Evolutionary conservation across 148 eudicot species (phyloP).

Genomic region (Persicaria tinctoria): DNA sequence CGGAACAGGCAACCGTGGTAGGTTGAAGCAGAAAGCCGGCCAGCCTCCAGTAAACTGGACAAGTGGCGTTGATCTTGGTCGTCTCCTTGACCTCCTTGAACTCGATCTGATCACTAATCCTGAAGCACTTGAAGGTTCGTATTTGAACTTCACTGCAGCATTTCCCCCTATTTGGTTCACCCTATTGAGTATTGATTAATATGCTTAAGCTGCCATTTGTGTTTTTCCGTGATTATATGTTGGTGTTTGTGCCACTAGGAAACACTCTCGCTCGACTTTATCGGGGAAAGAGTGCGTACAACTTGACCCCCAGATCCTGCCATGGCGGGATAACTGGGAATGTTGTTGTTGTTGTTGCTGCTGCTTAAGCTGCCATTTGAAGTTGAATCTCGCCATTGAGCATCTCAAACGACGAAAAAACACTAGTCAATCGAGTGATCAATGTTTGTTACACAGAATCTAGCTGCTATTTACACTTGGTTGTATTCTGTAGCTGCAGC

Average conservation of each 20-base stretch:
- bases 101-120: conserved; percentile 54
- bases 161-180: background rate
- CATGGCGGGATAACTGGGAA: too few relatives aligned
- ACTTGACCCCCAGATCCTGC: too few relatives aligned
- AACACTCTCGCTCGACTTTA: too few relatives aligned
- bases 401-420: too few relatives aligned
- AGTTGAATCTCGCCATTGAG: too few relatives aligned
- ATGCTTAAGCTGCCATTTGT: too few relatives aligned
- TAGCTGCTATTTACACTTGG: background rate
- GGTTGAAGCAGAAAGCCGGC: conserved; percentile 46
- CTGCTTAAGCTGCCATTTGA: too few relatives aligned
- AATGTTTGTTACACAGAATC: background rate
- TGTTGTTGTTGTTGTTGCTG: too few relatives aligned
- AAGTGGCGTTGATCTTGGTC: conserved; percentile 65
- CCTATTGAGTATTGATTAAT: background rate
- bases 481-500: conserved; percentile 31
- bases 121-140: conserved; percentile 53
- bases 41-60: conserved; percentile 70
- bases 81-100: conserved; percentile 67
- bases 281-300: too few relatives aligned
- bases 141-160: conserved; percentile 4
- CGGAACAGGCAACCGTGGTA: conserved; percentile 67
- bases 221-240: too few relatives aligned
- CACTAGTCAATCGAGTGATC: background rate
- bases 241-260: too few relatives aligned